These are phyloP conservation scores for Cercospora nicotianae DNA, from an alignment of 2,329 filamentous ascomycete genomes.

Conservation along the genomic window DNA sequence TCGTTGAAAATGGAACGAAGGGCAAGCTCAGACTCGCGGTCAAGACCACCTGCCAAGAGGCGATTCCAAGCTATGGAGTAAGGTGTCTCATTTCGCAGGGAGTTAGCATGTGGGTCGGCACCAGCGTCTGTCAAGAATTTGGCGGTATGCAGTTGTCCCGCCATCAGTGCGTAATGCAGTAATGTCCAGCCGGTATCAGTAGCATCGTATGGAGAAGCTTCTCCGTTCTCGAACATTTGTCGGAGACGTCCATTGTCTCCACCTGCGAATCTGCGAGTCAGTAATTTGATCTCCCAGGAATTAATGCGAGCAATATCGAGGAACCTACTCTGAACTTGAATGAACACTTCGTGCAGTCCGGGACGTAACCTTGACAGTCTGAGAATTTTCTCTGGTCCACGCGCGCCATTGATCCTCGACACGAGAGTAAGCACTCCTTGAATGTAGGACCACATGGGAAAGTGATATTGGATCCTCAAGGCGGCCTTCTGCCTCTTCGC, in stretches of 20 bases:
- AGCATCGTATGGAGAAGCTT: not conserved
- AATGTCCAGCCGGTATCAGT: not conserved
- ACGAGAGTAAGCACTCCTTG: not conserved
- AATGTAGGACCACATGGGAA: not conserved
- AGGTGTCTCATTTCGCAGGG: not conserved
- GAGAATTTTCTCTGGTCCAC: not conserved
- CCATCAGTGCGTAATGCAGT: not conserved
- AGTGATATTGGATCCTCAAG: not conserved
- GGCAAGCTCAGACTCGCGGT: not conserved
- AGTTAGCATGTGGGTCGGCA: not conserved
- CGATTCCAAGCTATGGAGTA: not conserved
- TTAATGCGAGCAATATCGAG: not conserved
- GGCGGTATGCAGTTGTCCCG: not conserved
- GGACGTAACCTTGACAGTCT: not conserved
- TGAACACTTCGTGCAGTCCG: not conserved
- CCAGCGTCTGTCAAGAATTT: not conserved
- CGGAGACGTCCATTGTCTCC: not conserved
- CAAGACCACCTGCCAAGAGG: not conserved
- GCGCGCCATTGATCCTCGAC: not conserved
- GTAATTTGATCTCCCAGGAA: not conserved
- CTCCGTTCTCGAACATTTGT: not conserved
- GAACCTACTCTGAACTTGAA: not conserved
- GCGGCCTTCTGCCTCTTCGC: not conserved
- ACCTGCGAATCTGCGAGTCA: not conserved
- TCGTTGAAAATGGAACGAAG: not conserved